Evolutionary conservation across 805 yeast genomes (phyloP).

Genomic region (Ogataea paraovalis): DNA sequence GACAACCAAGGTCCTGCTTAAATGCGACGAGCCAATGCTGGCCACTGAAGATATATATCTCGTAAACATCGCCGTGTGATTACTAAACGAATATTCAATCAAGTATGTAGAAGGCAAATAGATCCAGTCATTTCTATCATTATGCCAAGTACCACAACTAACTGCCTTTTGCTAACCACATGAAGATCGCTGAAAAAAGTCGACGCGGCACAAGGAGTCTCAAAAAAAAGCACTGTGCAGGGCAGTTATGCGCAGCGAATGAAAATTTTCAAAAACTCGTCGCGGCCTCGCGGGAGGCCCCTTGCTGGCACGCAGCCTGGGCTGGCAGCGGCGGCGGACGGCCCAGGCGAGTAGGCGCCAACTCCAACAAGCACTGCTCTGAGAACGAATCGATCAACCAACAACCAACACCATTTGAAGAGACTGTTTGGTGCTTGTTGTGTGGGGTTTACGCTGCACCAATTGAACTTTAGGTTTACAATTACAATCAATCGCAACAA

Average conservation of each 20-base stretch:
- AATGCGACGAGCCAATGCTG: neutral
- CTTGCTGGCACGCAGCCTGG: neutral
- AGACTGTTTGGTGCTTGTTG: neutral
- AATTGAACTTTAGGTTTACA: neutral
- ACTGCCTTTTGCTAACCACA: no score
- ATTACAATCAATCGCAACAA: conserved; percentile 5
- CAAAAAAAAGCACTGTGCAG: conserved; percentile 2
- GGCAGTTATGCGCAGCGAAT: conserved; percentile 27
- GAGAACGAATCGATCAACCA: no score
- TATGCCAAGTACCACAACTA: no score
- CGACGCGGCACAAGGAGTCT: neutral
- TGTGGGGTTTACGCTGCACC: no score
- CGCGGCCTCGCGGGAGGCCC: neutral
- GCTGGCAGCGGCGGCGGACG: neutral
- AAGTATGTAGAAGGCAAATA: neutral
- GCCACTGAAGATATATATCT: conserved; percentile 2
- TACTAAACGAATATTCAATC: no score
- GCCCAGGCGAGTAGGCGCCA: no score
- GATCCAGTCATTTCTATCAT: no score
- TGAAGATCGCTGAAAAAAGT: neutral
- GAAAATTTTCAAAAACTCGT: conserved; percentile 12
- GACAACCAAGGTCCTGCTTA: neutral
- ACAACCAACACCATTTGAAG: neutral
- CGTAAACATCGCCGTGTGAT: conserved; percentile 1
- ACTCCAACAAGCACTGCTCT: no score